Conservation (phyloP, 345 rosid species). For the Raphanus raphanistrum region DNA sequence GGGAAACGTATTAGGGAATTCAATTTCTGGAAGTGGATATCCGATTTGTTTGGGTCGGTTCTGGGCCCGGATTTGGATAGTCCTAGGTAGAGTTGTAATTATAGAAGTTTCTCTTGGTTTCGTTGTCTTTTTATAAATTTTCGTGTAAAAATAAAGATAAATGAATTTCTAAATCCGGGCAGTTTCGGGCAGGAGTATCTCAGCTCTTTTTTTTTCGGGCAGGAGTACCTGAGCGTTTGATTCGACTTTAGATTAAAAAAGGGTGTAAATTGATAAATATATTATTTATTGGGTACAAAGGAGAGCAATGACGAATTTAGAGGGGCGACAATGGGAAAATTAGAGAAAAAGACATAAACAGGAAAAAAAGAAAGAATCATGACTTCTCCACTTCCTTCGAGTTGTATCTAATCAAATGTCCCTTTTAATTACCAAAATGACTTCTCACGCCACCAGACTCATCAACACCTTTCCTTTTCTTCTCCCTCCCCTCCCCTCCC, state of each 20-base stretch:
- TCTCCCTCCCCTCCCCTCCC: background rate
- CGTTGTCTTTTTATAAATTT: no score
- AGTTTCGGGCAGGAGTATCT: no score
- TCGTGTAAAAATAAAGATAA: no score
- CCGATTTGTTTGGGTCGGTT: no score
- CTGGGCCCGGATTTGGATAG: no score
- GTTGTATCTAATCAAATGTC: slow-evolving; percentile 9
- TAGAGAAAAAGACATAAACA: background rate
- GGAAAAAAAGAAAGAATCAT: slow-evolving; percentile 15
- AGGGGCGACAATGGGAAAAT: background rate
- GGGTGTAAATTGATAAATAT: background rate
- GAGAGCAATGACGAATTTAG: background rate
- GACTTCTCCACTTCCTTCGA: slow-evolving; percentile 31
- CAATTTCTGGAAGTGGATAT: no score
- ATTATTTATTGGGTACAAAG: background rate
- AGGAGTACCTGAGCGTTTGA: no score
- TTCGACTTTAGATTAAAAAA: background rate
- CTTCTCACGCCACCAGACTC: slow-evolving; percentile 34
- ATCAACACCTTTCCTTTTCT: slow-evolving; percentile 22
- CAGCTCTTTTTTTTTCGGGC: no score
- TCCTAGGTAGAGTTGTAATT: no score
- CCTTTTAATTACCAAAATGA: slow-evolving; percentile 31
- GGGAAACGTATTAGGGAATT: no score
- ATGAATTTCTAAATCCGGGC: no score
- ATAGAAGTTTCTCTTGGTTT: no score